Evolutionary conservation across 2,329 filamentous ascomycete species (phyloP), one percentile per base, ranked within the genome.

Genomic region (Chaetomiaceae sp.): DNA sequence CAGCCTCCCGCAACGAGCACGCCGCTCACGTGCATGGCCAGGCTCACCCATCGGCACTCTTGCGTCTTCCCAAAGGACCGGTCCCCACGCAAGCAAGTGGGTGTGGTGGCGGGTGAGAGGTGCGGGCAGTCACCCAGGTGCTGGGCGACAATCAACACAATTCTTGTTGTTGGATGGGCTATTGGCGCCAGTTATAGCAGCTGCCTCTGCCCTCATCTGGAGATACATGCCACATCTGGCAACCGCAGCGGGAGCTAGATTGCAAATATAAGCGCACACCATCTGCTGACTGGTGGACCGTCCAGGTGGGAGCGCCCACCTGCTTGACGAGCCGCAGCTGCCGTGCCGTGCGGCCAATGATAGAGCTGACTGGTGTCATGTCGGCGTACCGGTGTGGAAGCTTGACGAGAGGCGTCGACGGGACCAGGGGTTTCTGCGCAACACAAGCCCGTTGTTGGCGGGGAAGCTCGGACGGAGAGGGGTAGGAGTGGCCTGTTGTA

Each of bases 251-350:
- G 59, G 58, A 57, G 48, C 49, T 53, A 54, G 36, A 63, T 62
- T 62, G 59, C 55, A 58, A n/a, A 59, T 61, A 55, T 58, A 50
- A 46, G 43, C 29, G 47, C 25, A 52, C 59, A 53, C 58, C 50
- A 58, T 50, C 58, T 54, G 53, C 50, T 63, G 54, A 61, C 55
- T 58, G 47, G 51, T 50, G 55, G 55, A 48, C 61, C 58, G 55
- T 37, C 47, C 42, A 36, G 58, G 50, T 59, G 59, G 61, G 56
- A 59, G 40, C 37, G 51, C 48, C 51, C 45, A 43, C 51, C 47
- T 54, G 58, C 43, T 49, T 43, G 31, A 54, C 55, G 58, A 58
- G 53, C 58, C 56, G 51, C 55, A 52, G 29, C 42, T 36, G 42
- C 53, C 50, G 47, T 51, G 53, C 33, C 33, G 51, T 46, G 17